phyloP scores from a whole-genome alignment of 2,329 filamentous ascomycete genomes.

The Fusarium brachygibbosum region DNA sequence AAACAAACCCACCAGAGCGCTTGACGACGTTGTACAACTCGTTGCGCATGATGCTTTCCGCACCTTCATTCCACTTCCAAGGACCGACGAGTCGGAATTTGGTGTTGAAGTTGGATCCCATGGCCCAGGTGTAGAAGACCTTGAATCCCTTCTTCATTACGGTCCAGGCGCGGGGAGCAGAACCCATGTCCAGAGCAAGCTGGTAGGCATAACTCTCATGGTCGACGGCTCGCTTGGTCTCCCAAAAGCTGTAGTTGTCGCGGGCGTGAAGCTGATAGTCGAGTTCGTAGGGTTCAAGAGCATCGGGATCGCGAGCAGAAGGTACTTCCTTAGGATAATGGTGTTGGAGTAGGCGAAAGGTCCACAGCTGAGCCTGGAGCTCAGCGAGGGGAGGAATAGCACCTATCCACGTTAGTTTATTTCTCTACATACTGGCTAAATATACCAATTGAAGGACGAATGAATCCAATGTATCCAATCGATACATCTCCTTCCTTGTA shows the following conservation, averaged over 20 bases:
- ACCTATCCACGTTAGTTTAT: slow-evolving; percentile 41
- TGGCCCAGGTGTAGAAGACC: slow-evolving; percentile 60
- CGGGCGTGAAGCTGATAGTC: slow-evolving; percentile 58
- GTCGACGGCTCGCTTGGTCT: slow-evolving; percentile 59
- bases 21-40: slow-evolving; percentile 59
- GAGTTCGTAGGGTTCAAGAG: slow-evolving; percentile 54
- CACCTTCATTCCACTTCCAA: slow-evolving; percentile 57
- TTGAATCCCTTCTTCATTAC: slow-evolving; percentile 55
- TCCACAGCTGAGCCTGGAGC: slow-evolving; percentile 63
- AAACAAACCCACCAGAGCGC: slow-evolving; percentile 55
- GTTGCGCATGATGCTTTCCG: slow-evolving; percentile 55
- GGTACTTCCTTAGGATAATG: slow-evolving; percentile 45
- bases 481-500: slow-evolving; percentile 59
- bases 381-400: slow-evolving; percentile 65
- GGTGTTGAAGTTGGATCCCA: slow-evolving; percentile 63
- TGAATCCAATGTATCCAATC: slow-evolving; percentile 62
- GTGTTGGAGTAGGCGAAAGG: slow-evolving; percentile 56
- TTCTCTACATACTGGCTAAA: background rate
- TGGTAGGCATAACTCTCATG: slow-evolving; percentile 66
- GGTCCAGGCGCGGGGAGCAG: slow-evolving; percentile 56
- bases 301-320: slow-evolving; percentile 28
- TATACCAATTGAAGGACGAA: slow-evolving; percentile 60
- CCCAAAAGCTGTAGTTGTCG: slow-evolving; percentile 52
- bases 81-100: slow-evolving; percentile 63
- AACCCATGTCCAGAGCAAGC: slow-evolving; percentile 61